phyloP scores from a whole-genome alignment of 352 stramenopile genomes.

The Pseudoperonospora humuli region DNA sequence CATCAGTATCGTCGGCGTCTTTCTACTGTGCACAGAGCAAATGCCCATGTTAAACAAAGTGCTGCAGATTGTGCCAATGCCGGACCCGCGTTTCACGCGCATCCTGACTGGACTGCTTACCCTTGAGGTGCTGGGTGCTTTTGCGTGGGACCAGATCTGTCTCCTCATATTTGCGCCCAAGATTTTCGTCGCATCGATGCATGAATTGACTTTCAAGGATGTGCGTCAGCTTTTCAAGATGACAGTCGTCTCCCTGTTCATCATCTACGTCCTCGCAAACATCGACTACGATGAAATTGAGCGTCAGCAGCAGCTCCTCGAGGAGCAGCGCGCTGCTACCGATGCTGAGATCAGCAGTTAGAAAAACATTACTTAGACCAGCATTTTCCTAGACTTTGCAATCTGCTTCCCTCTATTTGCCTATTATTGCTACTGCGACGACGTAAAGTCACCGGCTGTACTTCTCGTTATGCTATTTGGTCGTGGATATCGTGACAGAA shows the following conservation, averaged over 20 bases:
- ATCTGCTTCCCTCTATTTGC: conserved; percentile 15
- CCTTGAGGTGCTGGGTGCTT: conserved; percentile 79
- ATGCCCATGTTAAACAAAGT: conserved; percentile 90
- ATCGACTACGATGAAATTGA: conserved; percentile 88
- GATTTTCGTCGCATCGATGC: conserved; percentile 78
- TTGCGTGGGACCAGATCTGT: conserved; percentile 82
- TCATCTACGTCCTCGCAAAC: conserved; percentile 85
- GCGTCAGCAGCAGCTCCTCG: conserved; percentile 75
- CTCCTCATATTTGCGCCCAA: conserved; percentile 79
- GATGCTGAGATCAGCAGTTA: conserved; percentile 35
- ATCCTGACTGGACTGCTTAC: conserved; percentile 74
- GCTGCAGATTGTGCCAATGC: conserved; percentile 89
- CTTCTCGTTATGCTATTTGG: conserved; percentile 7
- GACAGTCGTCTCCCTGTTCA: conserved; percentile 63
- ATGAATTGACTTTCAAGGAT: conserved; percentile 71
- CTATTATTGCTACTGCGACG: conserved; percentile 2
- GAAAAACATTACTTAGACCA: conserved; percentile 1
- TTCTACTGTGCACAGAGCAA: conserved; percentile 88
- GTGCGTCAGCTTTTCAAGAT: conserved; percentile 82
- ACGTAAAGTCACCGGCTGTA: neutral
- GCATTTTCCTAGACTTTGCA: conserved; percentile 7
- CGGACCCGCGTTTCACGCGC: conserved; percentile 76
- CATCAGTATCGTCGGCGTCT: conserved; percentile 78
- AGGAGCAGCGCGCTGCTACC: conserved; percentile 35
- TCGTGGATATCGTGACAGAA: conserved; percentile 2